These are phyloP conservation scores for Macaranga tanarius DNA, from an alignment of 441 rosid genomes.

Conservation along the genomic window DNA sequence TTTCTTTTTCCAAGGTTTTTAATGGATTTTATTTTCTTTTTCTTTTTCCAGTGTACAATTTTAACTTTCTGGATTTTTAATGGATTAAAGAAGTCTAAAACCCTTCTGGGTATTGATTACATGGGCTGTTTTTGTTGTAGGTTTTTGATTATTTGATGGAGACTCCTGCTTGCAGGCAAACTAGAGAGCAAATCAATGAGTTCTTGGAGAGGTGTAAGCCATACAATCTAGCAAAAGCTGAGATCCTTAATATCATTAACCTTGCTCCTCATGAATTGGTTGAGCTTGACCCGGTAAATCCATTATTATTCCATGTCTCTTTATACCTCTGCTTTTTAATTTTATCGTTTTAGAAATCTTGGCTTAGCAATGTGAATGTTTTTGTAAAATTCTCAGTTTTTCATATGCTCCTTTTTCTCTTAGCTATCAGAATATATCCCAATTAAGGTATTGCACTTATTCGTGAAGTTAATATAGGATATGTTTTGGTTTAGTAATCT, in stretches of 20 bases:
- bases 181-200: conserved; percentile 48
- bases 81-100: not conserved
- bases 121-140: conserved; percentile 33
- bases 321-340: not conserved
- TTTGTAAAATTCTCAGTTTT: not conserved
- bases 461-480: no score
- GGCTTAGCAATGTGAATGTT: no score
- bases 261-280: conserved; percentile 52
- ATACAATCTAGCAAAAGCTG: conserved; percentile 72
- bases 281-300: conserved; percentile 52
- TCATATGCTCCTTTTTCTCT: not conserved
- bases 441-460: not conserved
- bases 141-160: conserved; percentile 73
- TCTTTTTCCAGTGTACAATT: not conserved
- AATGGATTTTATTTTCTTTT: not conserved
- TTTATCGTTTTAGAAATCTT: no score
- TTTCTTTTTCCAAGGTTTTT: conserved; percentile 43
- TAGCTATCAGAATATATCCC: not conserved
- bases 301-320: not conserved
- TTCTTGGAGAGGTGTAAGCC: conserved; percentile 52
- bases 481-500: no score
- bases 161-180: conserved; percentile 57
- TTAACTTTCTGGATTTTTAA: not conserved
- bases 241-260: conserved; percentile 73
- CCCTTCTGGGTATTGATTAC: not conserved